Conservation (phyloP, 345 rosid genomes). For the Trapa bicornis region DNA sequence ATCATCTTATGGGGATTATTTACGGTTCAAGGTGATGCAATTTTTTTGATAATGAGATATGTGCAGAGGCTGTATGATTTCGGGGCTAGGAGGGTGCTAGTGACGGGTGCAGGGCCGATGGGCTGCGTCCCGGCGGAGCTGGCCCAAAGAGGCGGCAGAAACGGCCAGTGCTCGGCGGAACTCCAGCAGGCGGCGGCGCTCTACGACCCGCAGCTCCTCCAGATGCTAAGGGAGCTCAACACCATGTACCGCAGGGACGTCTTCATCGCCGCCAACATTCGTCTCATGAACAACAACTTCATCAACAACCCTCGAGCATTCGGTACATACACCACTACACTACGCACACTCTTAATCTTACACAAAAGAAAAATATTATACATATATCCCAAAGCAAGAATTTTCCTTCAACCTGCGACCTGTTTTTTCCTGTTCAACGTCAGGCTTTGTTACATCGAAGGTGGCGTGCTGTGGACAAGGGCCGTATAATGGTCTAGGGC, state of each 20-base stretch:
- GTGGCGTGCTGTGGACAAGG: slow-evolving; percentile 88
- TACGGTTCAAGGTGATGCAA: too few species aligned
- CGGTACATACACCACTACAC: slow-evolving; percentile 14
- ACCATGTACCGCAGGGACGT: slow-evolving; percentile 11
- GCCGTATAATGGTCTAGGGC: slow-evolving; percentile 60
- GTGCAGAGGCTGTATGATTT: slow-evolving; percentile 25
- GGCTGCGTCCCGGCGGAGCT: slow-evolving; percentile 44
- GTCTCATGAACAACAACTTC: slow-evolving; percentile 25
- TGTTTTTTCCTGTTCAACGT: too few species aligned
- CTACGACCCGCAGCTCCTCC: slow-evolving; percentile 32
- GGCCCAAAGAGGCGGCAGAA: slow-evolving; percentile 18
- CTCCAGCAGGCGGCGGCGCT: slow-evolving; percentile 28
- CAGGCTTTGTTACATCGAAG: slow-evolving; percentile 50
- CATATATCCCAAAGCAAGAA: too few species aligned
- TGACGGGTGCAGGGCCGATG: slow-evolving; percentile 42
- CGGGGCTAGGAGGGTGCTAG: slow-evolving; percentile 32
- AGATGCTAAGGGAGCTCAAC: slow-evolving; percentile 20
- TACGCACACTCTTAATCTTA: too few species aligned
- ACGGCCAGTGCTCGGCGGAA: slow-evolving; percentile 27
- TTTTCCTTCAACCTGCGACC: too few species aligned
- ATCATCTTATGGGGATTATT: too few species aligned
- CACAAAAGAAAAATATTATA: too few species aligned
- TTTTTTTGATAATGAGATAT: too few species aligned
- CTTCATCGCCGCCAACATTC: slow-evolving; percentile 27
- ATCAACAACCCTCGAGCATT: slow-evolving; percentile 26